These are phyloP conservation scores for Funneliformis geosporum DNA, from an alignment of 192 early-diverging fungal species.

Conservation along the genomic window DNA sequence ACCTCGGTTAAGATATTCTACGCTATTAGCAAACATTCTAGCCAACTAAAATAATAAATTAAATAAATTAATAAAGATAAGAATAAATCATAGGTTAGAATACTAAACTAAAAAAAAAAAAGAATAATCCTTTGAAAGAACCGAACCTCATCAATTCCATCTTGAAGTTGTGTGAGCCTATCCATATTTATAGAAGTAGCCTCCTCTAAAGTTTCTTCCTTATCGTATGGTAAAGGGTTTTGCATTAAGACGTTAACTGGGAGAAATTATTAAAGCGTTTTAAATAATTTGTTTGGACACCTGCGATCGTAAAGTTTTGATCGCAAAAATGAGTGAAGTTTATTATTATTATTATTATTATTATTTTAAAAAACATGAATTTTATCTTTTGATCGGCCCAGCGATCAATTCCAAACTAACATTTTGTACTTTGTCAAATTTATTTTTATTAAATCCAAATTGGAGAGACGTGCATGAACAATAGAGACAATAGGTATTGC, in stretches of 20 bases:
- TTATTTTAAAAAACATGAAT: too few species aligned
- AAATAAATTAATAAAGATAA: too few species aligned
- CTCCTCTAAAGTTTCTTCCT: neutral
- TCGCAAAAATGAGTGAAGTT: neutral
- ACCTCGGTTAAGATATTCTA: neutral
- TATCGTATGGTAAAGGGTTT: neutral
- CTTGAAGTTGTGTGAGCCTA: slow-evolving; percentile 47
- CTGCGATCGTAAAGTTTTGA: neutral
- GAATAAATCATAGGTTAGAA: neutral
- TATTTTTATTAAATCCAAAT: too few species aligned
- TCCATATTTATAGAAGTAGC: slow-evolving; percentile 36
- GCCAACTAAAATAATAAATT: too few species aligned
- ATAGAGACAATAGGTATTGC: too few species aligned
- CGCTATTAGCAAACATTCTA: neutral
- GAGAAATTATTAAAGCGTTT: neutral
- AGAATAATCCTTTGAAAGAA: neutral
- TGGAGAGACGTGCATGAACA: too few species aligned
- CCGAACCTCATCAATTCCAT: slow-evolving; percentile 42
- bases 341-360: too few species aligned
- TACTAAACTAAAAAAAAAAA: neutral
- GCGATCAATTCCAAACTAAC: too few species aligned
- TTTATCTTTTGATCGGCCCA: too few species aligned
- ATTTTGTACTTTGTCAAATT: too few species aligned
- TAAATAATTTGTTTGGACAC: neutral
- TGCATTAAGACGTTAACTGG: neutral